These are phyloP conservation scores for Flueggea neowawraea DNA, from an alignment of 441 rosid genomes.

Conservation along the genomic window DNA sequence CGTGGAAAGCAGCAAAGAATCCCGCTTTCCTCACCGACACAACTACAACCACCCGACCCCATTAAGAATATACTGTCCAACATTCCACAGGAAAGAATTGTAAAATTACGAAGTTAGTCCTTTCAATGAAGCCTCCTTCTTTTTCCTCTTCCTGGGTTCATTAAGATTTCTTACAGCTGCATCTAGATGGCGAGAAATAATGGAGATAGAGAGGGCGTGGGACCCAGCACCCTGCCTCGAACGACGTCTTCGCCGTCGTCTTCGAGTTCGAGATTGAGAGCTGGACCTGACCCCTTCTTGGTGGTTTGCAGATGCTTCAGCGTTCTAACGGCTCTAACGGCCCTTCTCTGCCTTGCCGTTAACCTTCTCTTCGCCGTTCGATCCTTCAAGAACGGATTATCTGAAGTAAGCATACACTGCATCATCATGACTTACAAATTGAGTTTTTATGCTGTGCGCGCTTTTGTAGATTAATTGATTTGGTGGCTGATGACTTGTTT, in stretches of 20 bases:
- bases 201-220: constrained; percentile 14
- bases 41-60: neutral
- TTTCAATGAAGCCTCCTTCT: neutral
- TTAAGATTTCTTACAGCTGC: no score
- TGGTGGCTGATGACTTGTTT: neutral
- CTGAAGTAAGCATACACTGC: constrained; percentile 44
- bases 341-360: constrained; percentile 75
- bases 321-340: constrained; percentile 57
- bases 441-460: no score
- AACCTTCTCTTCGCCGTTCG: constrained; percentile 83
- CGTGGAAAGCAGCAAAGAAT: constrained; percentile 16
- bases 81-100: neutral
- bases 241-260: constrained; percentile 9
- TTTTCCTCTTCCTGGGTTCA: neutral
- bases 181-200: constrained; percentile 26
- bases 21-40: constrained; percentile 10
- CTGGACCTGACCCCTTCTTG: constrained; percentile 59
- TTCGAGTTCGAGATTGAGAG: constrained; percentile 23
- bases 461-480: neutral
- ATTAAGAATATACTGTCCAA: neutral
- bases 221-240: no score
- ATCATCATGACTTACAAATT: neutral
- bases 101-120: no score
- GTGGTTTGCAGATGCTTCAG: constrained; percentile 77
- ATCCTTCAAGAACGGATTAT: constrained; percentile 56